These are phyloP conservation scores for Fusarium sp. DNA, from an alignment of 2,329 filamentous ascomycete genomes.

Conservation along the genomic window DNA sequence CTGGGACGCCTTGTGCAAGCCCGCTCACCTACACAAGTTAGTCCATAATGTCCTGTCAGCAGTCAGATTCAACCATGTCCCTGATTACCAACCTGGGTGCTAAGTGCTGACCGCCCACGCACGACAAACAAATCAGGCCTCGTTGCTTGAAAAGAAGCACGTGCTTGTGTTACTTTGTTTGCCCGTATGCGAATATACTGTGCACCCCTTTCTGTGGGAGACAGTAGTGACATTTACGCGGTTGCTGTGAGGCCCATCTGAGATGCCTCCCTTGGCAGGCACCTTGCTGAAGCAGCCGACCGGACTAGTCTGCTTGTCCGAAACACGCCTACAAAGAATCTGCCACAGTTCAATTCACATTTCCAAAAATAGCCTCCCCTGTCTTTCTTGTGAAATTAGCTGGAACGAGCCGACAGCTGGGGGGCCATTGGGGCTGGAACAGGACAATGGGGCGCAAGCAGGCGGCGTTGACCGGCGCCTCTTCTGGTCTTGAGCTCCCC, in stretches of 20 bases:
- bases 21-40: conserved; percentile 38
- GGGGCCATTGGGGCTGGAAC: conserved; percentile 21
- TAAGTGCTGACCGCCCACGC: conserved; percentile 43
- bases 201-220: neutral
- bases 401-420: conserved; percentile 41
- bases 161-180: conserved; percentile 20
- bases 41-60: conserved; percentile 25
- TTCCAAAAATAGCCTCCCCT: conserved; percentile 47
- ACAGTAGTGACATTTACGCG: conserved; percentile 26
- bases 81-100: conserved; percentile 17
- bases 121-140: conserved; percentile 9
- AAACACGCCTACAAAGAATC: conserved; percentile 43
- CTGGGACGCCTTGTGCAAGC: conserved; percentile 43
- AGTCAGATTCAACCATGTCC: conserved; percentile 47
- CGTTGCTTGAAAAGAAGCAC: conserved; percentile 11
- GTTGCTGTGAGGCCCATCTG: conserved; percentile 29
- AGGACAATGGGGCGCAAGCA: conserved; percentile 42
- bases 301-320: conserved; percentile 38
- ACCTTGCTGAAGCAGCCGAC: conserved; percentile 29
- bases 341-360: conserved; percentile 22
- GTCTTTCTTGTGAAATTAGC: conserved; percentile 42
- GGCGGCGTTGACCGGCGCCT: conserved; percentile 24
- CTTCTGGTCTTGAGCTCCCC: neutral
- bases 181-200: neutral
- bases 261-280: conserved; percentile 31